A percentile compares a stretch with the other conserved stretches of the same genome.
These are phyloP conservation scores for Crassisporium funariophilum DNA, from an alignment of 768 basidiomycete genomes.

Conservation along the genomic window DNA sequence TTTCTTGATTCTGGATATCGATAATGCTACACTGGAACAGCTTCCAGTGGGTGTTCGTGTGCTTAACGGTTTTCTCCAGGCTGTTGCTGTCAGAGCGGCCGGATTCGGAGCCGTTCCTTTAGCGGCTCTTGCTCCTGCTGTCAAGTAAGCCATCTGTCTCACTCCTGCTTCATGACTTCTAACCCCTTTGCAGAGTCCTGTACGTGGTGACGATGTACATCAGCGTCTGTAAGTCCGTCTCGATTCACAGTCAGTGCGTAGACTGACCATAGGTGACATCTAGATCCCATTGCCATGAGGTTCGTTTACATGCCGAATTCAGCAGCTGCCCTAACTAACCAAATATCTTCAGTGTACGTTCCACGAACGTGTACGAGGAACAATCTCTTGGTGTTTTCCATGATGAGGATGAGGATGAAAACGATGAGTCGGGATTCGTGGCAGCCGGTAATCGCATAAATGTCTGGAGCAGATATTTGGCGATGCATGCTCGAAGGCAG, in stretches of 20 bases:
- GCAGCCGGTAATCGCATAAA: constrained; percentile 51
- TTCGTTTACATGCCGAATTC: constrained; percentile 22
- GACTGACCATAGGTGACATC: background rate
- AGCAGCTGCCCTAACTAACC: background rate
- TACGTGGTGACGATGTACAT: constrained; percentile 96
- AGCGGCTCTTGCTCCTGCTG: constrained; percentile 79
- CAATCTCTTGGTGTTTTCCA: constrained; percentile 82
- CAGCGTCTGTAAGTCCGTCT: constrained; percentile 62
- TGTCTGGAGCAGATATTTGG: constrained; percentile 76
- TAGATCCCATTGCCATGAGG: constrained; percentile 85
- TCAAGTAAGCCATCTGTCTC: constrained; percentile 47
- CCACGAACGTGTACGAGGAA: constrained; percentile 95
- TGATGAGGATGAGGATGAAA: constrained; percentile 48
- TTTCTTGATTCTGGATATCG: constrained; percentile 88
- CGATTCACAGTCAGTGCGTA: constrained; percentile 5
- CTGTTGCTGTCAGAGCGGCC: constrained; percentile 78
- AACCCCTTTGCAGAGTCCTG: constrained; percentile 47
- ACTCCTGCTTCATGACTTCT: background rate
- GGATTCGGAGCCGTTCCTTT: constrained; percentile 83
- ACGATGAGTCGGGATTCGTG: constrained; percentile 46
- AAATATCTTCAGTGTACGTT: constrained; percentile 66
- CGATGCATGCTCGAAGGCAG: constrained; percentile 83
- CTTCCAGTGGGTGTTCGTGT: constrained; percentile 76
- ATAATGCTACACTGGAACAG: constrained; percentile 63
- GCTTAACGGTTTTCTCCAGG: constrained; percentile 77